Conservation (phyloP, 2,329 filamentous ascomycete species). For the Didymella glomerata region DNA sequence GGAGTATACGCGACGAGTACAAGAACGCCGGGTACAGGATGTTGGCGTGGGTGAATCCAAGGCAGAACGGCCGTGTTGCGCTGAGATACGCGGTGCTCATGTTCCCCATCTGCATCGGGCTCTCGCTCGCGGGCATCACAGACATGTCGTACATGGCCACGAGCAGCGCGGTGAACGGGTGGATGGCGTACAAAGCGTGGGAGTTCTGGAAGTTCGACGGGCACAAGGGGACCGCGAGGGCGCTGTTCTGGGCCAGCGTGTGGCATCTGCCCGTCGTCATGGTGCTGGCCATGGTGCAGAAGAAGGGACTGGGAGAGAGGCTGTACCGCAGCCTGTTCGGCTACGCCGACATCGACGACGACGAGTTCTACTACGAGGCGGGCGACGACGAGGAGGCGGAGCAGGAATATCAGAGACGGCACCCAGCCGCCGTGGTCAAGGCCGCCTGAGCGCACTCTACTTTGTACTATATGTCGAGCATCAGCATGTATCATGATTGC, state of each 20-base stretch:
- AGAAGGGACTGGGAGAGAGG: conserved; percentile 72
- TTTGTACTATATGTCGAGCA: conserved; percentile 8
- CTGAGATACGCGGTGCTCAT: conserved; percentile 86
- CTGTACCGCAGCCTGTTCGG: conserved; percentile 46
- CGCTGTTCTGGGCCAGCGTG: conserved; percentile 95
- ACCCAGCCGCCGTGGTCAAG: not conserved
- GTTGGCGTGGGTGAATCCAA: conserved; percentile 88
- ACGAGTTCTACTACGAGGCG: conserved; percentile 46
- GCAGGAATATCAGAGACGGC: conserved; percentile 4
- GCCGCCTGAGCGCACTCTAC: not conserved
- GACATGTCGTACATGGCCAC: conserved; percentile 85
- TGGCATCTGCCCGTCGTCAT: conserved; percentile 93
- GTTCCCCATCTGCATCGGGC: conserved; percentile 82
- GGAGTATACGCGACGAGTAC: conserved; percentile 90
- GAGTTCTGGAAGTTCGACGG: conserved; percentile 83
- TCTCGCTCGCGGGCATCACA: conserved; percentile 82
- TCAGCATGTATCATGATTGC: not conserved
- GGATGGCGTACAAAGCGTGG: conserved; percentile 82
- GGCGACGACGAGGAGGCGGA: conserved; percentile 41
- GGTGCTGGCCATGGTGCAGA: conserved; percentile 88
- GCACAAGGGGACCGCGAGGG: conserved; percentile 79
- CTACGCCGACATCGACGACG: conserved; percentile 42
- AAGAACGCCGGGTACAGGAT: conserved; percentile 71
- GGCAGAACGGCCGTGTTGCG: conserved; percentile 84
- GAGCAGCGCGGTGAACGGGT: conserved; percentile 82